Evolutionary conservation across 495 filamentous ascomycete species (phyloP).

Genomic region (Halenospora varia): DNA sequence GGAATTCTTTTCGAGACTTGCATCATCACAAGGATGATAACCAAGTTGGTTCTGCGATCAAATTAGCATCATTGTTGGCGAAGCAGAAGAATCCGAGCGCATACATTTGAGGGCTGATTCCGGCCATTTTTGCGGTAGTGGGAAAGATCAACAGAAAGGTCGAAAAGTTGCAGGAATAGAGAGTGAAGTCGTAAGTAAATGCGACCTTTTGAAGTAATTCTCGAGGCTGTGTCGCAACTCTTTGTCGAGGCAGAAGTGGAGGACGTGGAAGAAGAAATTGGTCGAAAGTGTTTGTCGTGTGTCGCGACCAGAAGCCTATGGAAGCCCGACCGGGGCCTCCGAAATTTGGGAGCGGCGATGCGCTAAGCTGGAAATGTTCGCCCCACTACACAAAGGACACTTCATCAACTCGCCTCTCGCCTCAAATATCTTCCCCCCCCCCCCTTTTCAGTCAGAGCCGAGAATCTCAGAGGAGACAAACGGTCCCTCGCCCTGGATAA

Average conservation of each 20-base stretch:
- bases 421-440: no score
- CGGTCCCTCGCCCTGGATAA: no score
- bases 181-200: slow-evolving; percentile 17
- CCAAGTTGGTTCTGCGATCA: slow-evolving; percentile 72
- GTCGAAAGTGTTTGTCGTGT: neutral
- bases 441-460: no score
- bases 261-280: neutral
- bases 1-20: slow-evolving; percentile 93
- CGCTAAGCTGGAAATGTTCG: neutral
- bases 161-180: neutral
- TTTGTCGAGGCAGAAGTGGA: neutral
- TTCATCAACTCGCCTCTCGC: no score
- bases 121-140: slow-evolving; percentile 37
- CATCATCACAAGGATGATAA: slow-evolving; percentile 97
- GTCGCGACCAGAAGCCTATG: neutral
- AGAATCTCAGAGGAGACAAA: no score
- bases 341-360: neutral
- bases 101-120: slow-evolving; percentile 49
- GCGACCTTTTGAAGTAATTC: slow-evolving; percentile 11
- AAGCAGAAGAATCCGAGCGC: slow-evolving; percentile 14
- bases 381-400: neutral
- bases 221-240: neutral
- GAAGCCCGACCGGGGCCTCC: neutral
- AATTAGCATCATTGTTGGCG: slow-evolving; percentile 4
- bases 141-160: neutral